These are phyloP conservation scores for Penicillium hordei DNA, from an alignment of 2,329 filamentous ascomycete species.

Conservation along the genomic window DNA sequence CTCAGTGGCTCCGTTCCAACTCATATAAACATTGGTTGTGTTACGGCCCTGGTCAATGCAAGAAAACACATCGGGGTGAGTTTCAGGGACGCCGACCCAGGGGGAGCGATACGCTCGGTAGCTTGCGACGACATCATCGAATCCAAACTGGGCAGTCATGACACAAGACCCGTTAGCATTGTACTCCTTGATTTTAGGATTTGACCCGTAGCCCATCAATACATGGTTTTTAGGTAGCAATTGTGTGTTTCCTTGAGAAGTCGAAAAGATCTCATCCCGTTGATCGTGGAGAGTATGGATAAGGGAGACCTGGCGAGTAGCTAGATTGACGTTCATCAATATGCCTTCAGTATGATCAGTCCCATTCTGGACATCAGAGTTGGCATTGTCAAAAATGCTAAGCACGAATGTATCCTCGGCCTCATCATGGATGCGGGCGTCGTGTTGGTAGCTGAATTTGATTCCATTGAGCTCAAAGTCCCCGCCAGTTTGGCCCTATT, in stretches of 20 bases:
- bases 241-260: slow-evolving; percentile 20
- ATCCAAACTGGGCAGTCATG: slow-evolving; percentile 33
- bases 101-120: slow-evolving; percentile 32
- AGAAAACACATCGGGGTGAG: slow-evolving; percentile 19
- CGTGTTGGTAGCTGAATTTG: slow-evolving; percentile 29
- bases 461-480: slow-evolving; percentile 23
- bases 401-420: slow-evolving; percentile 29
- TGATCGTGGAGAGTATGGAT: neutral
- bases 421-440: slow-evolving; percentile 33
- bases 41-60: slow-evolving; percentile 11
- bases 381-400: slow-evolving; percentile 32
- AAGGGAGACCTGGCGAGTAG: neutral
- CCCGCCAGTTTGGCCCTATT: slow-evolving; percentile 27
- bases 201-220: slow-evolving; percentile 10
- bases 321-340: slow-evolving; percentile 15
- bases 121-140: slow-evolving; percentile 26
- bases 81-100: slow-evolving; percentile 21
- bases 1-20: slow-evolving; percentile 43
- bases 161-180: slow-evolving; percentile 25
- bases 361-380: slow-evolving; percentile 13
- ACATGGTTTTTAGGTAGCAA: slow-evolving; percentile 10
- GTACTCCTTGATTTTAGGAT: slow-evolving; percentile 32
- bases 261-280: slow-evolving; percentile 8
- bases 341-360: slow-evolving; percentile 14
- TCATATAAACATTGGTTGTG: slow-evolving; percentile 34